phyloP scores from a whole-genome alignment of 768 basidiomycete species.

The Artomyces pyxidatus region DNA sequence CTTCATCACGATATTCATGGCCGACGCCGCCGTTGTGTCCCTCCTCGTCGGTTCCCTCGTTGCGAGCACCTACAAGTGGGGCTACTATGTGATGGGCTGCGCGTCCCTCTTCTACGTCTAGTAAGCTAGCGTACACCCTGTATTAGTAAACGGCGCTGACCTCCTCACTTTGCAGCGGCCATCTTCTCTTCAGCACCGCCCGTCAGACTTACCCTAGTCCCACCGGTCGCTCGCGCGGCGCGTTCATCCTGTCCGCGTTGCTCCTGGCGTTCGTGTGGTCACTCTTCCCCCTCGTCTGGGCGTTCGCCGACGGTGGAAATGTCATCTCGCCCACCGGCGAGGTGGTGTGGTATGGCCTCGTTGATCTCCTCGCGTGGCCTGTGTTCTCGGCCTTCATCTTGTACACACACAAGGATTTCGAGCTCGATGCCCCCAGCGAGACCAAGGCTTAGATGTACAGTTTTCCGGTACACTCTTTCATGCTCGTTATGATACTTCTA shows the following conservation, averaged over 20 bases:
- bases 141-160: conserved; percentile 9
- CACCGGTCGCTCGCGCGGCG: conserved; percentile 17
- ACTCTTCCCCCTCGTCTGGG: conserved; percentile 54
- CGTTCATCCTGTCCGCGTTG: conserved; percentile 28
- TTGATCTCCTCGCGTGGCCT: conserved; percentile 31
- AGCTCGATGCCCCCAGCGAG: too few species aligned
- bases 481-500: too few species aligned
- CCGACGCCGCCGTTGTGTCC: conserved; percentile 34
- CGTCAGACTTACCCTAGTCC: conserved; percentile 21
- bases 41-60: conserved; percentile 43
- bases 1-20: conserved; percentile 35
- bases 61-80: conserved; percentile 42
- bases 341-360: conserved; percentile 49
- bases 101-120: conserved; percentile 36
- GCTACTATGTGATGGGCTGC: conserved; percentile 35
- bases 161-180: conserved; percentile 18
- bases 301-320: conserved; percentile 43
- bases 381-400: too few species aligned
- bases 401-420: too few species aligned
- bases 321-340: conserved; percentile 41
- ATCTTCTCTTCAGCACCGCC: conserved; percentile 22
- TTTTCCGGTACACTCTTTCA: too few species aligned
- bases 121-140: conserved; percentile 24
- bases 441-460: too few species aligned
- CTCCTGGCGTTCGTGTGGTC: conserved; percentile 48